Evolutionary conservation across 129 eudicot genomes (phyloP), one percentile per base, ranked within the genome.

Genomic region (Lactuca sativa): DNA sequence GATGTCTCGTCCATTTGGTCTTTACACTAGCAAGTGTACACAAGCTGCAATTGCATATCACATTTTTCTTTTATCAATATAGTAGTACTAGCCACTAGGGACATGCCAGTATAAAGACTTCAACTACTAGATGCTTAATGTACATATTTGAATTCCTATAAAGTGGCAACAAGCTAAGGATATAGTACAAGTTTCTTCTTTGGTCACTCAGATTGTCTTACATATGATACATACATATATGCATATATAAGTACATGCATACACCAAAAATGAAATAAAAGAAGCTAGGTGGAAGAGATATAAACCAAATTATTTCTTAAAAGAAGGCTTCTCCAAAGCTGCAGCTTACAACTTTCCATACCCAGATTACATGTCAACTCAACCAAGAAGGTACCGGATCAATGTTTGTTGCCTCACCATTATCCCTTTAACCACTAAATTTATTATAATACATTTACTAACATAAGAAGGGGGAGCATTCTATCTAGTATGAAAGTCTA

Each of bases 1-100:
- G 87, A 51, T 58, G 60, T 49, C 36, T 59, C 75, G 32, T 74
- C 77, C 78, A 74, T 78, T 74, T 77, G 82, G 59, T 66, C 70
- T 51, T 56, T 70, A 34, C 62, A 62, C 59, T 71, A 75, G 73
- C 77, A 74, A 73, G 41, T 30, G 70, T 60, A 67, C 68, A 58
- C 64, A 72, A 65, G 68, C 75, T 77, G 84, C 83, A 78, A 11
- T 65, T 64, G 41, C 65, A 72, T 38, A 68, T 1, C 30, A 51
- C 13, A 59, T 38, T 7, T 59, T 12, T 56, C n/a, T 30, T 21
- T 57, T 32, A 59, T 65, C 36, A 64, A 31, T 52, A 62, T 66
- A 32, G 37, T 77, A 17, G 3, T 40, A 55, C 41, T 59, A n/a
- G n/a, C n/a, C n/a, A n/a, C n/a, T n/a, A n/a, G n/a, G n/a, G n/a